phyloP scores from a whole-genome alignment of 2,329 filamentous ascomycete genomes.

The Aspergillus sojae region DNA sequence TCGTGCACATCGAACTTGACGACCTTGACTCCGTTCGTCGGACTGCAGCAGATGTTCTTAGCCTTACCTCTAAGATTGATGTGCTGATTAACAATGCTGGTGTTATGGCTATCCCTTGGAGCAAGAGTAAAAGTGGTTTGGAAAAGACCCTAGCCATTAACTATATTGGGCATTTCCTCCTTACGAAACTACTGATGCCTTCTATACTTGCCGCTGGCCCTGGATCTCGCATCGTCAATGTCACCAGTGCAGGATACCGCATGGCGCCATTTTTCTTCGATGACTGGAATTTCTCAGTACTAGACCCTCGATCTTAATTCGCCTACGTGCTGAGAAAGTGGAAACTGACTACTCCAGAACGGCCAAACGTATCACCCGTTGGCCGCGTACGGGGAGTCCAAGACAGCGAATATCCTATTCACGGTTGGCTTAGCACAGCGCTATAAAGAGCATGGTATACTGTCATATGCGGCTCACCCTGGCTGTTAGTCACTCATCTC shows the following conservation, averaged over 20 bases:
- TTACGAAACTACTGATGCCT: conserved; percentile 33
- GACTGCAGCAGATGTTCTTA: too few species aligned
- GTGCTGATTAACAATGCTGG: conserved; percentile 39
- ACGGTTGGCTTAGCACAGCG: conserved; percentile 23
- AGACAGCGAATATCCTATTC: conserved; percentile 51
- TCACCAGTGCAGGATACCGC: conserved; percentile 26
- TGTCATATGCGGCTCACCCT: too few species aligned
- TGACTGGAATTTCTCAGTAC: conserved; percentile 27
- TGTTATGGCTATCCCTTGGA: conserved; percentile 31
- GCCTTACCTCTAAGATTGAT: conserved; percentile 19
- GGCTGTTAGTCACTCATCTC: too few species aligned
- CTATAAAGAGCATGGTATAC: too few species aligned
- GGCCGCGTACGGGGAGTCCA: conserved; percentile 47
- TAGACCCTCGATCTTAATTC: too few species aligned
- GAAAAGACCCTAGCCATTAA: conserved; percentile 40
- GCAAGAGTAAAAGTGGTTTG: conserved; percentile 32
- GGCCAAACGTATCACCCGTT: conserved; percentile 34
- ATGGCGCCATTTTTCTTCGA: conserved; percentile 32
- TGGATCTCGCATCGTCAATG: conserved; percentile 17
- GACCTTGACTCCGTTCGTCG: too few species aligned
- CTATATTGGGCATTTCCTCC: conserved; percentile 38
- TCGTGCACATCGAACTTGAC: too few species aligned
- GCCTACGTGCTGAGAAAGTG: too few species aligned
- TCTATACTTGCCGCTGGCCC: conserved; percentile 24
- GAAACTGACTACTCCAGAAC: conserved; percentile 10